Percentiles rank a stretch among this genome's conserved stretches.
phyloP scores from a whole-genome alignment of 176 grass and related monocot genomes.

The Chloris gayana region DNA sequence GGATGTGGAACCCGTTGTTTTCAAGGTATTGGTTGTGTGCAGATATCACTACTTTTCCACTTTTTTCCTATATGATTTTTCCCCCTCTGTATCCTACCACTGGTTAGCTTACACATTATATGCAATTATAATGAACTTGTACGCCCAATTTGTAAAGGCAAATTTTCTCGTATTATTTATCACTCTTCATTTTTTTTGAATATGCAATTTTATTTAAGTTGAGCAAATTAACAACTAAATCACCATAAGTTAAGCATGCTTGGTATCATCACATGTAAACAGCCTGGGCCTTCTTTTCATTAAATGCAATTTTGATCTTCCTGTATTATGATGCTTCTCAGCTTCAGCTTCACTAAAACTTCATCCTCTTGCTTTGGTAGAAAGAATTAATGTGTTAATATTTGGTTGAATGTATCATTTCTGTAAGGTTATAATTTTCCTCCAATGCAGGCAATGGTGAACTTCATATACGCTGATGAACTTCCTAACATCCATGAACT shows the following conservation, averaged over 20 bases:
- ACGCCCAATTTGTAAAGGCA: background rate
- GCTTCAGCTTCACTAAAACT: slow-evolving; percentile 5
- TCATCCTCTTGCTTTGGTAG: background rate
- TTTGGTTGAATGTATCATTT: background rate
- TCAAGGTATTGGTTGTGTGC: slow-evolving; percentile 64
- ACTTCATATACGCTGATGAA: slow-evolving; percentile 82
- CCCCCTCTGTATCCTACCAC: background rate
- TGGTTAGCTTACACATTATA: background rate
- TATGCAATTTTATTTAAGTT: background rate
- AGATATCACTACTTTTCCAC: background rate
- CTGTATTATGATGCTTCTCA: background rate
- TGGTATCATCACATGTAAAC: slow-evolving; percentile 9
- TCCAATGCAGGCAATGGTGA: slow-evolving; percentile 74
- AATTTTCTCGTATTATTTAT: background rate
- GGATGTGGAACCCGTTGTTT: slow-evolving; percentile 82
- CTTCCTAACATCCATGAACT: slow-evolving; percentile 76
- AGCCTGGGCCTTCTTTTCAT: background rate
- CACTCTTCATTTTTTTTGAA: background rate
- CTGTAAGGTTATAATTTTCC: background rate
- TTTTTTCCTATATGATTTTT: background rate
- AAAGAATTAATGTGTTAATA: background rate
- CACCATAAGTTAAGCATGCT: slow-evolving; percentile 13
- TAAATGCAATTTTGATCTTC: background rate
- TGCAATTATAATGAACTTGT: slow-evolving; percentile 21
- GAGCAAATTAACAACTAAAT: slow-evolving; percentile 4